Base-by-base conservation (phyloP, 495 filamentous ascomycete species). In the Neurospora sp. region DNA sequence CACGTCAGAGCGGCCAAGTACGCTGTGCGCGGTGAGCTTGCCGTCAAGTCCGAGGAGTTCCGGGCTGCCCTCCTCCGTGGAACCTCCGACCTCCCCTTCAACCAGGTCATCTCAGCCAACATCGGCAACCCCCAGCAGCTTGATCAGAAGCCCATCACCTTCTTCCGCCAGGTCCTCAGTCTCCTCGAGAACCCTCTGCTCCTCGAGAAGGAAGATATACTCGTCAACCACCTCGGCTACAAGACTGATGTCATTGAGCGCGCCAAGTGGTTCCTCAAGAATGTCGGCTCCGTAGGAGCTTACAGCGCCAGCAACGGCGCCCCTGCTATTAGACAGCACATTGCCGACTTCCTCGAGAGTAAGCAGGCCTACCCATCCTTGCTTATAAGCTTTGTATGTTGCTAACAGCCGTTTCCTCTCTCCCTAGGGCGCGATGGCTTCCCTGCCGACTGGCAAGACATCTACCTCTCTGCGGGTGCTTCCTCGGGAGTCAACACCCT, bases 81-180 rank as follows among this genome's bases (percentile, higher is more conserved):
- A 41, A 77, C 80, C 60, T 87, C 89, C 78, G 86, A 88, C 73
- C 87, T 98, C 60, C 96, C 96, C 37, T 99, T 99, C 80, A 87
- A 93, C 75, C 87, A 92, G 74, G 90, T 99, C 78, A 95, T 99
- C 83, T 93, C 92, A 72, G 96, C 96, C 82, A 99, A 99, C 83
- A 99, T 99, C 80, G 96, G 96, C 76, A 99, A 99, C 85, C 96
- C 96, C 8, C 96, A 99, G 80, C 96, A 98, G 84, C 91, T 99
- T 72, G 96, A 96, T 84, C 96, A 99, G 87, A 96, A 97, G 86
- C 96, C 96, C 77, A 94, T 99, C 79, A 98, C 95, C 76, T 99
- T 97, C 88, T 97, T 99, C 91, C 91, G 96, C 72, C 96, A 99
- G 84, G 96, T 98, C 12, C 87, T 97, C 79, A 97, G 94, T 85